A percentile compares a stretch with the other conserved stretches of the same genome.
These are phyloP conservation scores for Gloeopeniophorella convolvens DNA, from an alignment of 768 basidiomycete genomes.

Conservation along the genomic window DNA sequence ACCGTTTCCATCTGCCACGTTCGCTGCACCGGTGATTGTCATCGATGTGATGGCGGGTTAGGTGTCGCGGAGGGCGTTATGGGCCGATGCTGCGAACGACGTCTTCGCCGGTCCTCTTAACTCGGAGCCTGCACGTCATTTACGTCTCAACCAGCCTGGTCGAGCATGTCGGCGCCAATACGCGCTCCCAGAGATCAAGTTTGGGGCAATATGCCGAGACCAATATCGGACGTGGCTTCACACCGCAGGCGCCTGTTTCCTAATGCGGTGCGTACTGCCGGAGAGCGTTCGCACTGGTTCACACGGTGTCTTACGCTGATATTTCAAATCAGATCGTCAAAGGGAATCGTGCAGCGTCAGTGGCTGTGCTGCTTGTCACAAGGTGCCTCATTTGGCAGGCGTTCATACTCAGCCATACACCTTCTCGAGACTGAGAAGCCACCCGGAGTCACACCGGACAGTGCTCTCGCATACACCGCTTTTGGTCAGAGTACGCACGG, in stretches of 20 bases:
- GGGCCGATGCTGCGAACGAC: neutral
- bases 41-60: neutral
- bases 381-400: too few relatives aligned
- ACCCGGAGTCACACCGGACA: too few relatives aligned
- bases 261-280: constrained; percentile 9
- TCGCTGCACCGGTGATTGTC: constrained; percentile 4
- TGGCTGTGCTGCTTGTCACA: constrained; percentile 12
- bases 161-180: neutral
- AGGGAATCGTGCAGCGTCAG: constrained; percentile 4
- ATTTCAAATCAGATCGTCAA: neutral
- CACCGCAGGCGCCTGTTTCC: neutral
- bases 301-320: too few relatives aligned
- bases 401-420: too few relatives aligned
- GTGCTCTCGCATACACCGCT: too few relatives aligned
- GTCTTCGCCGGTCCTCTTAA: neutral
- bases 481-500: too few relatives aligned
- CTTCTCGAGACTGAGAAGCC: too few relatives aligned
- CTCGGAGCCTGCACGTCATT: neutral
- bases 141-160: neutral
- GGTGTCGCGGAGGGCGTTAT: neutral
- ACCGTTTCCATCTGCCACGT: neutral
- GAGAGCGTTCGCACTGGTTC: neutral
- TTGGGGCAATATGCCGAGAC: neutral
- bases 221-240: neutral
- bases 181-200: neutral